phyloP scores from a whole-genome alignment of 768 basidiomycete species.

The Pulveroboletus sp. region DNA sequence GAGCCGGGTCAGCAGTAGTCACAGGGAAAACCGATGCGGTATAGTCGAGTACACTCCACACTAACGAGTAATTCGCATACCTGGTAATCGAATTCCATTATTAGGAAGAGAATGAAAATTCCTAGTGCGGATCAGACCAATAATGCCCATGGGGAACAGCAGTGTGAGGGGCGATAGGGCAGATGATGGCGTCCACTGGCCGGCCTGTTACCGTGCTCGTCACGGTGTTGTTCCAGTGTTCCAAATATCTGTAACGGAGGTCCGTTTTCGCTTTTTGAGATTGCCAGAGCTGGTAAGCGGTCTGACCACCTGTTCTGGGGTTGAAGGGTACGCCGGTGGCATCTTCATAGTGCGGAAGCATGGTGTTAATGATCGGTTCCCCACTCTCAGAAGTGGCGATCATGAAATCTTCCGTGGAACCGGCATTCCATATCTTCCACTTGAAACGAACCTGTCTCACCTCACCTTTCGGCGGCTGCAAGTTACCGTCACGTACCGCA shows the following conservation, averaged over 20 bases:
- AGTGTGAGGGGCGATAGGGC: constrained; percentile 53
- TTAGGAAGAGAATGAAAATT: not conserved
- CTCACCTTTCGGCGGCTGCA: not conserved
- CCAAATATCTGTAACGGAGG: constrained; percentile 53
- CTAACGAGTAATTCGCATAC: constrained; percentile 48
- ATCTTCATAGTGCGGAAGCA: constrained; percentile 34
- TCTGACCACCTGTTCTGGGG: constrained; percentile 28
- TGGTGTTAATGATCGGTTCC: constrained; percentile 52
- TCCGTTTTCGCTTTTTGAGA: constrained; percentile 44
- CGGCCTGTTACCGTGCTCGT: constrained; percentile 57
- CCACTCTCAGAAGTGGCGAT: constrained; percentile 36
- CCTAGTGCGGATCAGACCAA: constrained; percentile 32
- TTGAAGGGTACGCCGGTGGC: constrained; percentile 22
- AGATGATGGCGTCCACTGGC: constrained; percentile 72
- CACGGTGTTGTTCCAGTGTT: constrained; percentile 56
- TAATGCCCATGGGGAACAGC: constrained; percentile 62
- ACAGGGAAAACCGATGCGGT: constrained; percentile 60
- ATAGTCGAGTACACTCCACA: constrained; percentile 70
- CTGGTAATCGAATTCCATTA: constrained; percentile 27
- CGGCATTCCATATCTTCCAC: constrained; percentile 43
- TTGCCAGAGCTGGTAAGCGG: constrained; percentile 67
- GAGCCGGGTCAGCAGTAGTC: constrained; percentile 46
- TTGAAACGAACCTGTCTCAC: constrained; percentile 13
- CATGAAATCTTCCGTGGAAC: constrained; percentile 43
- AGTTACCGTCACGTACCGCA: constrained; percentile 35